Base-by-base conservation (phyloP, 768 basidiomycete genomes). In the Boletus subparvulus region DNA sequence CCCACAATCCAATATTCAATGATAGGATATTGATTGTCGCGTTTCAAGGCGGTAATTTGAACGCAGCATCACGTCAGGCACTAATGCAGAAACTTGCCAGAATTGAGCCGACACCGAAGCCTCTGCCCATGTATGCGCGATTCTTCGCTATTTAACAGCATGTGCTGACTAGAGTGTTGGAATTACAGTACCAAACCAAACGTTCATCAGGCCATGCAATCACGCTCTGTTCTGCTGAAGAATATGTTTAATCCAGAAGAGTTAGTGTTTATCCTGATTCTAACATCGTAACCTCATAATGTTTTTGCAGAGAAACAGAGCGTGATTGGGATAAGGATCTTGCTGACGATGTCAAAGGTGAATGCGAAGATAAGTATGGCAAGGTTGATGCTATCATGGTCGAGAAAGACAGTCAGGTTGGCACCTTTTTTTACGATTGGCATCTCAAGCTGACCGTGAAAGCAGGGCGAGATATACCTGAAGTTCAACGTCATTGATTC, bases 1-100 rank as follows among this genome's bases (percentile, higher is more conserved):
- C 17, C 24, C 41, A 26, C 47, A 13, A 44, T 16, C 12, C 16
- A 42, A 47, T 24, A 19, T 6, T 46, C 49, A 36, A 19, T 26
- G 33, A 56, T 32, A n/a, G n/a, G 49, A 10, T 46, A 6, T 42
- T 68, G 19, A 69, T 52, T 56, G n/a, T 26, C 49, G 39, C 36
- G 43, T 36, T 19, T 57, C 2, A 69, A 95, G 93, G 90, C 75
- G 92, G 91, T 91, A 93, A 93, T 83, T 85, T 97, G 81, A 97
- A 97, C 80, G 92, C 92, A 80, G 92, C 91, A 69, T 93, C 94
- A 71, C 92, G 97, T 77, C 94, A 97, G 81, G 92, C 94, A 74
- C 92, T 99, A 80, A 99, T 99, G 97, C 93, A 95, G 78, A 99
- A 98, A 86, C 92, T 99, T 83, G 94, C 97, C 74, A 93, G 97